These are phyloP conservation scores for Uromyces viciae-fabae DNA, from an alignment of 1,284 basidiomycete species.

Conservation along the genomic window DNA sequence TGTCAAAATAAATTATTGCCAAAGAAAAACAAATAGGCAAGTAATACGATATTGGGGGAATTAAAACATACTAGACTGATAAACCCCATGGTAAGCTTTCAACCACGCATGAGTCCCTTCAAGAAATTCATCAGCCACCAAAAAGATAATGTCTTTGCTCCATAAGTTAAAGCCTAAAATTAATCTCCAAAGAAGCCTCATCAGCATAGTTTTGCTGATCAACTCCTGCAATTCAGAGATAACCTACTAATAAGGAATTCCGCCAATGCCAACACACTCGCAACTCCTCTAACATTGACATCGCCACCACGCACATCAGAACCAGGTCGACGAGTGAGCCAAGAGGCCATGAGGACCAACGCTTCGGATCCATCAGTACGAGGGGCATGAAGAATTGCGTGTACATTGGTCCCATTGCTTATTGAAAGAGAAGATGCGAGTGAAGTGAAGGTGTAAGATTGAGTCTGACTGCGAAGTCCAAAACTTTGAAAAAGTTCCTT, in stretches of 20 bases:
- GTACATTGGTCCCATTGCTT: slow-evolving; percentile 69
- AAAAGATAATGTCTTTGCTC: slow-evolving; percentile 88
- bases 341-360: slow-evolving; percentile 81
- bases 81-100: slow-evolving; percentile 69
- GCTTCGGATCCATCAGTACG: slow-evolving; percentile 84
- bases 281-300: slow-evolving; percentile 79
- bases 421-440: slow-evolving; percentile 53
- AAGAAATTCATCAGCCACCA: slow-evolving; percentile 80
- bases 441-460: slow-evolving; percentile 63
- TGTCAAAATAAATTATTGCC: background rate
- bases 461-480: slow-evolving; percentile 67
- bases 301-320: slow-evolving; percentile 56
- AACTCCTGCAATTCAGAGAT: too few relatives aligned
- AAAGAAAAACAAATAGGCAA: background rate
- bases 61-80: slow-evolving; percentile 63
- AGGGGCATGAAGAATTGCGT: slow-evolving; percentile 75
- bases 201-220: slow-evolving; percentile 9
- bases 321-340: slow-evolving; percentile 63
- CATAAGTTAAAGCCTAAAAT: slow-evolving; percentile 75
- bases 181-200: background rate
- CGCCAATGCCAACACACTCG: slow-evolving; percentile 76
- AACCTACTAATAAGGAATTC: slow-evolving; percentile 71
- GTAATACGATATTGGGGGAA: background rate
- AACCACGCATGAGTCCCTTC: slow-evolving; percentile 92
- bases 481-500: slow-evolving; percentile 64